Base-by-base conservation (phyloP, 352 stramenopile genomes). In the Phytophthora tentaculata region DNA sequence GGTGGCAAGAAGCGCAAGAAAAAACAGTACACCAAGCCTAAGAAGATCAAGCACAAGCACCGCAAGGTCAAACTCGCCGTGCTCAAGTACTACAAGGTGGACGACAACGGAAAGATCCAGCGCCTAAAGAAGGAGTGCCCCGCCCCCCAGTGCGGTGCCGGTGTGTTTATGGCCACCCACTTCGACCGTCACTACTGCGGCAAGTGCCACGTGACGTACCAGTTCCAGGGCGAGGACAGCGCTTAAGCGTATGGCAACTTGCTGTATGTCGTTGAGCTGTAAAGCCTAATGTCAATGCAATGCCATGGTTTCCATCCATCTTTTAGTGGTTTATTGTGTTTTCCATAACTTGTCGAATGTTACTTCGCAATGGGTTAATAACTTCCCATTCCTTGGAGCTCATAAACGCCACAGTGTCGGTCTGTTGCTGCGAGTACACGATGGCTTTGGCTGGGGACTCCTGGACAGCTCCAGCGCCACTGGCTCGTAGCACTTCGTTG, bases 11-110 rank as follows among this genome's bases (percentile, higher is more conserved):
- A 99, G 94, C 95, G 96, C 71, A 99, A 99, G 90, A 99, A 99
- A 95, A 99, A 99, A 94, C 86, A 95, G 67, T 99, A 99, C 95
- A 99, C 95, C 80, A 99, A 99, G 92, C 98, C 98, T 66, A 99
- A 99, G 96, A 99, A 99, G 96, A 96, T 97, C 64, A 97, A 97
- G 79, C 92, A 97, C 91, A 97, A 97, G 83, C 92, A 97, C 89
- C 96, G 96, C 79, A 97, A 96, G 77, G 93, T 98, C 65, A 99
- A 99, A 91, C 91, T 99, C 48, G 96, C 97, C 35, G 92, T 96
- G 70, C 90, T 98, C 52, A 98, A 98, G 92, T 99, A 93, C 88
- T 98, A 98, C 91, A 97, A 98, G 82, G 95, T 98, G 28, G 90
- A 98, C 75, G 91, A 97, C 81, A 95, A 97, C 67, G 90, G 96